Base-by-base conservation (phyloP, 2,329 filamentous ascomycete species). In the Colletotrichum scovillei region DNA sequence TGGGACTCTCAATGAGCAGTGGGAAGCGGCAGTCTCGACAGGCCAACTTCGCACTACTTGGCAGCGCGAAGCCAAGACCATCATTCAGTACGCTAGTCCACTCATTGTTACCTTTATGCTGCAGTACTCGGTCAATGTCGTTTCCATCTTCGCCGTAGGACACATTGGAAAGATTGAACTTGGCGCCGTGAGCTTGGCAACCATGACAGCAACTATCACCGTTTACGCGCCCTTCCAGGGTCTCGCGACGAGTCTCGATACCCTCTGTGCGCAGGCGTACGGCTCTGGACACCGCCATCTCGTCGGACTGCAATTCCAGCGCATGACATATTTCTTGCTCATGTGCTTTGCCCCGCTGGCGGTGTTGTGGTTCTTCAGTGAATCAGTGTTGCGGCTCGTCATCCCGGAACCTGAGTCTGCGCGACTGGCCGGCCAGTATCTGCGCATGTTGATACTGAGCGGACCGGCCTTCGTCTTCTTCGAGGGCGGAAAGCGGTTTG, bases 251-350 rank as follows among this genome's bases (percentile, higher is more conserved):
- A 94, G 93, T 75, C 87, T 98, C 49, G 96, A 98, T 82, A 98
- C 96, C 0, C 90, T 98, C 2, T 98, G 96, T 81, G 91, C 96
- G 0, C 96, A 98, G 82, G 96, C 97, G 0, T 98, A 97, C 80
- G 96, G 97, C 2, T 97, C 94, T 0, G 96, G 96, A 0, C 93
- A 93, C 80, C 97, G 93, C 80, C 93, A 95, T 77, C 89, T 98
- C 5, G 96, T 98, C 12, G 67, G 94, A 1, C 82, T 97, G 67
- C 94, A 97, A 78, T 88, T 94, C 75, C 93, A 97, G 83, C 89
- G 94, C 69, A 96, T 96, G 94, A 86, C 94, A 1, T 93, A 88
- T 79, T 95, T 97, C 79, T 87, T 97, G 3, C 92, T 93, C 85
- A 81, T 88, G 3, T 88, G 95, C 75, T 93, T 91, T 1, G 86